A percentile compares a stretch with the other conserved stretches of the same genome.
Evolutionary conservation across 2,329 filamentous ascomycete species (phyloP).

Genomic region (Beauveria sp.): DNA sequence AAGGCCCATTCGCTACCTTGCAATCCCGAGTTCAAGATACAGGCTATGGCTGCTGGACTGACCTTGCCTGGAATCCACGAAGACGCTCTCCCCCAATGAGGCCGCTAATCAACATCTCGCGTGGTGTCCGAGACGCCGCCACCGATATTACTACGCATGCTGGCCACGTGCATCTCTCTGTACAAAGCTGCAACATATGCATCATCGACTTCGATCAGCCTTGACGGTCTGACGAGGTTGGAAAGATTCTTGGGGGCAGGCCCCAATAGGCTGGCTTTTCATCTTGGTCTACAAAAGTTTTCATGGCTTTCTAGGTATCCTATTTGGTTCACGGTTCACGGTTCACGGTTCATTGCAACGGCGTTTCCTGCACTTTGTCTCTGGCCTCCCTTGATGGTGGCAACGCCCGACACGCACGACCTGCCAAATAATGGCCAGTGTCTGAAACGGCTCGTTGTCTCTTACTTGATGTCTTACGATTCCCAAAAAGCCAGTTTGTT

Average conservation of each 20-base stretch:
- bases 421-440: background rate
- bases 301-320: slow-evolving; percentile 4
- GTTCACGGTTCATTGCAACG: slow-evolving; percentile 9
- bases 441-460: background rate
- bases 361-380: slow-evolving; percentile 5
- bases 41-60: slow-evolving; percentile 36
- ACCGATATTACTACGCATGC: slow-evolving; percentile 1
- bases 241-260: slow-evolving; percentile 1
- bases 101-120: background rate
- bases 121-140: background rate
- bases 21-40: slow-evolving; percentile 65
- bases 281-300: slow-evolving; percentile 12
- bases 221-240: slow-evolving; percentile 2
- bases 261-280: slow-evolving; percentile 4
- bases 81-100: slow-evolving; percentile 27
- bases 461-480: slow-evolving; percentile 6
- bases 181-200: slow-evolving; percentile 8
- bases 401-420: background rate
- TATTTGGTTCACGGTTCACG: slow-evolving; percentile 7
- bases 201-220: background rate
- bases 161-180: slow-evolving; percentile 4
- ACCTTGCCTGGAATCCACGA: slow-evolving; percentile 37
- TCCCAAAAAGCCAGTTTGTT: slow-evolving; percentile 7
- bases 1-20: slow-evolving; percentile 81
- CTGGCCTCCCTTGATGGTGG: background rate